Percentiles rank a stretch among this genome's conserved stretches.
These are phyloP conservation scores for Mortierella sp. DNA, from an alignment of 371 early-diverging fungal genomes.

Conservation along the genomic window DNA sequence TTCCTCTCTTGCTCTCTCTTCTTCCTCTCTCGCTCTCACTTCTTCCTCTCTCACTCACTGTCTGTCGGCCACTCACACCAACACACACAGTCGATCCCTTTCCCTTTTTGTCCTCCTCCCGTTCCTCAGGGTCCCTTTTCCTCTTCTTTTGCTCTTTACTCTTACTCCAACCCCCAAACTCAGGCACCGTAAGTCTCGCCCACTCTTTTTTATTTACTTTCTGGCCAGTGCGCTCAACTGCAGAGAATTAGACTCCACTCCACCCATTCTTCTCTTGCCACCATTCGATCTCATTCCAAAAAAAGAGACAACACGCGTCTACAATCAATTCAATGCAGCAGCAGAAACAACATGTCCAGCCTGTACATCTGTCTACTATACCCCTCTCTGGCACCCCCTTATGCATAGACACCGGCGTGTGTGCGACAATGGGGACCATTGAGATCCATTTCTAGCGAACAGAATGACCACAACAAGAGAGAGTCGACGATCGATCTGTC, in stretches of 20 bases:
- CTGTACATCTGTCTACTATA: too few relatives aligned
- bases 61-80: background rate
- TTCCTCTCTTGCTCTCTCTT: background rate
- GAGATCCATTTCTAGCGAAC: background rate
- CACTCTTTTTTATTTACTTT: background rate
- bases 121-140: background rate
- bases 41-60: background rate
- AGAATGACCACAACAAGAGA: background rate
- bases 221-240: background rate
- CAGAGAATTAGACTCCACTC: background rate
- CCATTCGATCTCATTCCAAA: background rate
- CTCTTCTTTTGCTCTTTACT: background rate
- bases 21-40: background rate
- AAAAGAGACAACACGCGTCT: too few relatives aligned
- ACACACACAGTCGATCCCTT: too few relatives aligned
- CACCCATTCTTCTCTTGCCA: background rate
- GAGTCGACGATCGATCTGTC: constrained; percentile 2
- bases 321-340: too few relatives aligned
- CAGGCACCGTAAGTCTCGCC: constrained; percentile 11
- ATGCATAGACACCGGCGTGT: too few relatives aligned
- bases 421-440: too few relatives aligned
- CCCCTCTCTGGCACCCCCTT: too few relatives aligned
- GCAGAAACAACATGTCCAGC: too few relatives aligned
- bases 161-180: background rate
- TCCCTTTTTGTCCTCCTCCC: too few relatives aligned